These are phyloP conservation scores for Ganoderma sinense DNA, from an alignment of 1,284 basidiomycete species.

Conservation along the genomic window DNA sequence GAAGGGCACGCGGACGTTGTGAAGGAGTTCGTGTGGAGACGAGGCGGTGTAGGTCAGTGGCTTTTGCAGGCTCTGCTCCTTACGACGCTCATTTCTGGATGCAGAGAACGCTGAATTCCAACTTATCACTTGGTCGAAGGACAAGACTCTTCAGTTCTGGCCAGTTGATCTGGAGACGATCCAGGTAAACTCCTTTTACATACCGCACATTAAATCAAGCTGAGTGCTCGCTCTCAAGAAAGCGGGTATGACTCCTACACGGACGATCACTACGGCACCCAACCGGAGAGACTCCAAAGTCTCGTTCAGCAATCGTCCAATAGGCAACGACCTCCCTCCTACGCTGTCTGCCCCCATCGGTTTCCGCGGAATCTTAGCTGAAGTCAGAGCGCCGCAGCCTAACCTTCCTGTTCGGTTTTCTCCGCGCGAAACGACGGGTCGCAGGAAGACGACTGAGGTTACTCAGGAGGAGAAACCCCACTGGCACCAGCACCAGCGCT, in stretches of 20 bases:
- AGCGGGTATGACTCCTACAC: conserved; percentile 33
- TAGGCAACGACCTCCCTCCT: conserved; percentile 39
- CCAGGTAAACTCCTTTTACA: conserved; percentile 50
- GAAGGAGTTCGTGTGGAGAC: conserved; percentile 98
- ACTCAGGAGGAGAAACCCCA: conserved; percentile 8
- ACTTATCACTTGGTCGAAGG: conserved; percentile 97
- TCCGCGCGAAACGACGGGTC: conserved; percentile 20
- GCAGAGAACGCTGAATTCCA: conserved; percentile 83
- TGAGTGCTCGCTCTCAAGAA: conserved; percentile 23
- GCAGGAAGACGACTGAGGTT: conserved; percentile 15
- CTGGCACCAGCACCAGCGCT: conserved; percentile 10
- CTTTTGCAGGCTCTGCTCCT: not conserved
- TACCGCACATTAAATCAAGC: not conserved
- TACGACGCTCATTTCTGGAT: not conserved
- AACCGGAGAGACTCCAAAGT: conserved; percentile 33
- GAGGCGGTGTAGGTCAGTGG: conserved; percentile 60
- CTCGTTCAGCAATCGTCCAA: conserved; percentile 43
- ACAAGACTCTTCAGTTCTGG: conserved; percentile 93
- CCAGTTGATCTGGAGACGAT: conserved; percentile 80
- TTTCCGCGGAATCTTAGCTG: conserved; percentile 69
- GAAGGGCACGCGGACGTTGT: conserved; percentile 94
- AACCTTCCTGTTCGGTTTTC: conserved; percentile 33
- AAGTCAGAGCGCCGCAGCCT: conserved; percentile 65
- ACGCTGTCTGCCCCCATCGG: conserved; percentile 74
- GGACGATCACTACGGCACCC: conserved; percentile 15